Conservation (phyloP, 164 flowering plant species). For the Paratinospora sagittata region DNA sequence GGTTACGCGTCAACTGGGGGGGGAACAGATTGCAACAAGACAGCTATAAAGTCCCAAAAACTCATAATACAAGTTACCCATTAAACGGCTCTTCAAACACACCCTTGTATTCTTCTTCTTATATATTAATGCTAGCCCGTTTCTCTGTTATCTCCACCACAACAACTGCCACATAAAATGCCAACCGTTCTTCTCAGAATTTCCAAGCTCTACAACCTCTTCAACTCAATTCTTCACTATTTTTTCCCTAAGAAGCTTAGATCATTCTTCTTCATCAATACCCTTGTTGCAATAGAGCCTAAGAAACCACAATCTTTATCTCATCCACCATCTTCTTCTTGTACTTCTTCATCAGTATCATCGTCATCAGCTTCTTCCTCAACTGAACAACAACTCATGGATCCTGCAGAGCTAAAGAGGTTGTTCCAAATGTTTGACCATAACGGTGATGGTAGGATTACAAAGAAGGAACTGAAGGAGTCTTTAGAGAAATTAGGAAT, state of each 20-base stretch:
- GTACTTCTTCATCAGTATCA: too few relatives aligned
- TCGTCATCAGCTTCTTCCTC: too few relatives aligned
- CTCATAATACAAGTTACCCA: not conserved
- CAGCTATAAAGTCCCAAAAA: slow-evolving; percentile 2
- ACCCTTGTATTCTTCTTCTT: not conserved
- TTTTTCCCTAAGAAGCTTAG: slow-evolving; percentile 41
- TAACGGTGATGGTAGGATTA: slow-evolving; percentile 66
- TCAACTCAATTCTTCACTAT: slow-evolving; percentile 29
- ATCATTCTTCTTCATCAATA: slow-evolving; percentile 11
- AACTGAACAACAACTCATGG: slow-evolving; percentile 34
- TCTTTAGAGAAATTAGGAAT: slow-evolving; percentile 63
- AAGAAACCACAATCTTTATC: not conserved
- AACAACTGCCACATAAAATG: slow-evolving; percentile 16
- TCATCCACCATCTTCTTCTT: slow-evolving; percentile 6
- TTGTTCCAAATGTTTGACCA: slow-evolving; percentile 70
- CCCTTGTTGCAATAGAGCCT: not conserved
- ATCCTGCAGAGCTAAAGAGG: slow-evolving; percentile 41
- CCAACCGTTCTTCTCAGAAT: slow-evolving; percentile 30
- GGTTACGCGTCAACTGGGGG: not conserved
- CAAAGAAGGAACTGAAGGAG: slow-evolving; percentile 48
- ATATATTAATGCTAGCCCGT: too few relatives aligned
- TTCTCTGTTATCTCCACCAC: not conserved
- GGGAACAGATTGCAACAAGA: not conserved
- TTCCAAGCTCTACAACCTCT: slow-evolving; percentile 31
- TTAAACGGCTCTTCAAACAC: not conserved